A percentile compares a stretch with the other conserved stretches of the same genome.
phyloP scores from a whole-genome alignment of 2,329 filamentous ascomycete species.

The Xylaria multiplex region DNA sequence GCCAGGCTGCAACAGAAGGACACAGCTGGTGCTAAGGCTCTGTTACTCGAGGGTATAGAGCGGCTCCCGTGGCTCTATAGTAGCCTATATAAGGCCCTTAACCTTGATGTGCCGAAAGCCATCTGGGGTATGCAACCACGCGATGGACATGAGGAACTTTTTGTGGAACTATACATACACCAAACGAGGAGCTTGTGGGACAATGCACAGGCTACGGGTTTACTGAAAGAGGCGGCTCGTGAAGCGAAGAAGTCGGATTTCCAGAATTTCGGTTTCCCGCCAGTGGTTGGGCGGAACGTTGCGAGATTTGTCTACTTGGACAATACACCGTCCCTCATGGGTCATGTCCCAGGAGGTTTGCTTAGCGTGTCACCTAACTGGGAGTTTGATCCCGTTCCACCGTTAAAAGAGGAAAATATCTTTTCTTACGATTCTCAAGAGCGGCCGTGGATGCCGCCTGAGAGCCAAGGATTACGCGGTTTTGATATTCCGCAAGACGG shows the following conservation, averaged over 20 bases:
- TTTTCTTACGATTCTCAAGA: constrained; percentile 58
- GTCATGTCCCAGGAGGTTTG: constrained; percentile 72
- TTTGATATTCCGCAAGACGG: constrained; percentile 29
- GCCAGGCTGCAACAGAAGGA: constrained; percentile 79
- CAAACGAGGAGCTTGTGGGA: constrained; percentile 88
- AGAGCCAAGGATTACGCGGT: constrained; percentile 28
- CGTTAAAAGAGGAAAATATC: constrained; percentile 64
- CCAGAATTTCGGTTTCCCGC: constrained; percentile 50
- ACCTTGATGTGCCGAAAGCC: constrained; percentile 78
- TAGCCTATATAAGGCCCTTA: constrained; percentile 80
- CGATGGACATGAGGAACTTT: constrained; percentile 71
- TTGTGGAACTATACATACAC: constrained; percentile 79
- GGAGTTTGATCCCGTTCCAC: constrained; percentile 85
- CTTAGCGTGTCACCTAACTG: constrained; percentile 73
- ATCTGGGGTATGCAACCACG: constrained; percentile 84
- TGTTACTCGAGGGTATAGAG: constrained; percentile 74
- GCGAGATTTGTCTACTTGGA: constrained; percentile 83
- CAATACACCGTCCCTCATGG: constrained; percentile 76
- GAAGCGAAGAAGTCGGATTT: constrained; percentile 59
- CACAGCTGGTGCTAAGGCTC: constrained; percentile 69
- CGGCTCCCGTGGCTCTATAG: constrained; percentile 86
- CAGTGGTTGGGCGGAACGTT: constrained; percentile 60
- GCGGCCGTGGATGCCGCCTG: constrained; percentile 55
- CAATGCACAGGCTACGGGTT: constrained; percentile 72
- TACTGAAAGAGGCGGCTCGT: constrained; percentile 76